Base-by-base conservation (phyloP, 176 grass and related monocot genomes). In the Triticum monococcum region DNA sequence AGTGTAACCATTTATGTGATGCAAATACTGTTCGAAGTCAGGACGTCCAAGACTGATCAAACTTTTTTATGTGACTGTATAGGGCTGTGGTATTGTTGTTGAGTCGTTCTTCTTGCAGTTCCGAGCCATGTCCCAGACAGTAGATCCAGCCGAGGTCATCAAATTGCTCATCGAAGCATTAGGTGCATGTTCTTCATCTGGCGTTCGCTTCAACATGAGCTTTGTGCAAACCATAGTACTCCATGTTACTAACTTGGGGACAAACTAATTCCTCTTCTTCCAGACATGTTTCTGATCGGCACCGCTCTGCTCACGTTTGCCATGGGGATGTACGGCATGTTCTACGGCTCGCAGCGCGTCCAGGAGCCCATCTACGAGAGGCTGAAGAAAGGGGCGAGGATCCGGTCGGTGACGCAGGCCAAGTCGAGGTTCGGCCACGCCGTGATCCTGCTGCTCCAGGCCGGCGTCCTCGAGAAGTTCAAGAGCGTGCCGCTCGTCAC, bases 211-310 rank as follows among this genome's bases (percentile, higher is more conserved):
- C 28, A 30, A 30, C 28, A 30, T 30, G 28, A 30, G 28, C 28
- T 30, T 30, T 30, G 28, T 2, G 28, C 28, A 30, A 30, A 30
- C 28, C 28, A 30, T 30, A 30, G 28, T 30, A 30, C 28, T 30
- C 28, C 28, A 30, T 30, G 28, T 30, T 30, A 30, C 28, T 30
- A 30, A 30, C 28, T 30, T 30, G 28, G 28, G 28, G 28, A 30
- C 28, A 30, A 30, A 30, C 28, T 30, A 30, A 30, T 30, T 30
- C 28, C 28, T 30, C 28, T 30, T 30, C 28, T 30, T 30, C 28
- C 28, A 95, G 96, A 95, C 67, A 94, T 95, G 96, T 98, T 98
- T 65, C 88, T 98, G 22, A 82, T 95, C 18, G 96, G 96, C 80
- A 92, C 96, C 38, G 93, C 96, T 4, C 73, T 98, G 84, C 93